Evolutionary conservation across 2,329 filamentous ascomycete species (phyloP).

Genomic region (Calonectria hawksworthii): DNA sequence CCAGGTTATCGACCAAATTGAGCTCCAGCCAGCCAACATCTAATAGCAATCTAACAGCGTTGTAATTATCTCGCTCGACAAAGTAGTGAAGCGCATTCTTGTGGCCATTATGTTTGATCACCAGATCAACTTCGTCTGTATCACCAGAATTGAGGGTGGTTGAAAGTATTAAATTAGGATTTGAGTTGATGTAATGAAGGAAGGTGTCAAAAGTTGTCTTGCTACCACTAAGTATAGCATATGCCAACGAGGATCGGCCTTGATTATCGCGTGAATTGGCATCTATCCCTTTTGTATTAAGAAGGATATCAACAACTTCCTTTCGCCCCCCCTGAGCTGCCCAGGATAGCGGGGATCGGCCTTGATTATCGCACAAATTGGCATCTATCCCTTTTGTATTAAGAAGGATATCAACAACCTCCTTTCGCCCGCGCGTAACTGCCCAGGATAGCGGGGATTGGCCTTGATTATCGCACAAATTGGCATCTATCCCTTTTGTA

Average conservation of each 20-base stretch:
- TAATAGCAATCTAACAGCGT: not conserved
- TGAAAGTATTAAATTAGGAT: not conserved
- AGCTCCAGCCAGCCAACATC: not conserved
- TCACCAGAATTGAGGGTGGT: not conserved
- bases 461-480: not conserved
- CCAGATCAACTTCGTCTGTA: not conserved
- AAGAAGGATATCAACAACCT: not conserved
- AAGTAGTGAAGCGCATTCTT: not conserved
- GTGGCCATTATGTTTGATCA: not conserved
- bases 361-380: not conserved
- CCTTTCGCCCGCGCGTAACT: fast-evolving
- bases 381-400: not conserved
- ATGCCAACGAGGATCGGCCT: not conserved
- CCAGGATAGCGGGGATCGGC: not conserved
- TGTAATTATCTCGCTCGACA: not conserved
- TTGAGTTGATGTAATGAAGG: not conserved
- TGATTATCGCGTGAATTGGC: not conserved
- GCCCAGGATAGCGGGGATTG: not conserved
- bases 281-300: not conserved
- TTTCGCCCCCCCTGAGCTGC: too few relatives aligned
- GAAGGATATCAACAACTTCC: not conserved
- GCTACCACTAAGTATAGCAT: not conserved
- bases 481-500: not conserved
- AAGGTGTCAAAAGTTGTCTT: not conserved
- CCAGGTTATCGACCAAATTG: not conserved